phyloP scores from a whole-genome alignment of 2,329 filamentous ascomycete genomes.

The Calonectria hawksworthii region DNA sequence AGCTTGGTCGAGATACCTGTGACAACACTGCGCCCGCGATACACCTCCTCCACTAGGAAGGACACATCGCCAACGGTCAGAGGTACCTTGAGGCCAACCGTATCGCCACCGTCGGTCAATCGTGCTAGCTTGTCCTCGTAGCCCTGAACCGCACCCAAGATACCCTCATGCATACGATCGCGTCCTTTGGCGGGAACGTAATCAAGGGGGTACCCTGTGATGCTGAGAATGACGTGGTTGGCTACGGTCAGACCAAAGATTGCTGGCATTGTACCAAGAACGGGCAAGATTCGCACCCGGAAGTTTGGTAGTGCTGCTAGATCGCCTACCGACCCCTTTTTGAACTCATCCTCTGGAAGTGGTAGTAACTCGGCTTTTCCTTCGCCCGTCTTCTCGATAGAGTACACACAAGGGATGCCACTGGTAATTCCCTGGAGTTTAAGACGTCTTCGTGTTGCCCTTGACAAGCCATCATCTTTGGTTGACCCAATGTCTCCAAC shows the following conservation, averaged over 20 bases:
- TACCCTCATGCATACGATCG: conserved; percentile 92
- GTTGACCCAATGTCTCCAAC: conserved; percentile 92
- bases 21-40: conserved; percentile 83
- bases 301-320: conserved; percentile 93
- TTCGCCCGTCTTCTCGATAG: conserved; percentile 88
- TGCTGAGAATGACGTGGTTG: conserved; percentile 90
- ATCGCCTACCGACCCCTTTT: conserved; percentile 88
- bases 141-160: conserved; percentile 81
- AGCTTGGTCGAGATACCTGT: conserved; percentile 86
- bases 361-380: conserved; percentile 93
- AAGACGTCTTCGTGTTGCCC: conserved; percentile 84
- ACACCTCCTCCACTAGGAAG: conserved; percentile 92
- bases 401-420: conserved; percentile 93
- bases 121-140: conserved; percentile 82
- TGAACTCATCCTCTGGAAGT: conserved; percentile 87
- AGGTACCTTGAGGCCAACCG: conserved; percentile 82
- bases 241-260: conserved; percentile 93
- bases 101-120: conserved; percentile 46
- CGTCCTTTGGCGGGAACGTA: conserved; percentile 85
- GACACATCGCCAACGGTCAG: conserved; percentile 85
- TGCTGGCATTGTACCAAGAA: conserved; percentile 96
- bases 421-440: conserved; percentile 83
- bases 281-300: conserved; percentile 92
- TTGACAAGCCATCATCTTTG: conserved; percentile 89
- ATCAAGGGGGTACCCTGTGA: conserved; percentile 87